Conservation (phyloP, 2,329 filamentous ascomycete species). For the Hymenoscyphus fructigenus region DNA sequence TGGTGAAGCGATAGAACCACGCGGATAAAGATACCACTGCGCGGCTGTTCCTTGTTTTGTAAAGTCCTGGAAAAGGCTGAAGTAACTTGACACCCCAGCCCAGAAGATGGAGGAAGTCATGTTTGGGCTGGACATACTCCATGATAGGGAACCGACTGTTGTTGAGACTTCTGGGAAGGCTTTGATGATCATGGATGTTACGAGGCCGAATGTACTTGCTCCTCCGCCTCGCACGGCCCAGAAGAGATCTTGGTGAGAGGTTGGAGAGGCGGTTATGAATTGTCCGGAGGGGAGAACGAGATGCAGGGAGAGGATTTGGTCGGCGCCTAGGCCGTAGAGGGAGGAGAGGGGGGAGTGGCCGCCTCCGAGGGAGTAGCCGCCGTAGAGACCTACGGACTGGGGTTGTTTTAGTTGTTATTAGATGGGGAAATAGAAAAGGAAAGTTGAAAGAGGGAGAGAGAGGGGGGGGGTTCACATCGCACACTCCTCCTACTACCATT, state of each 20-base stretch:
- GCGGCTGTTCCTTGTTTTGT: slow-evolving; percentile 34
- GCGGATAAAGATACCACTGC: slow-evolving; percentile 31
- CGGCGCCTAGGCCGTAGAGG: slow-evolving; percentile 21
- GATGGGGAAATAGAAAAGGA: background rate
- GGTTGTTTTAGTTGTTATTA: background rate
- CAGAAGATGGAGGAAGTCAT: slow-evolving; percentile 41
- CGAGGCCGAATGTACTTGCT: slow-evolving; percentile 20
- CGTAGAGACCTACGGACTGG: slow-evolving; percentile 21
- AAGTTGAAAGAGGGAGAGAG: background rate
- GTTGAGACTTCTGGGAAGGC: slow-evolving; percentile 45
- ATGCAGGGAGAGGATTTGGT: slow-evolving; percentile 18
- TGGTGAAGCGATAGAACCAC: slow-evolving; percentile 2
- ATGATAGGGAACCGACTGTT: slow-evolving; percentile 35
- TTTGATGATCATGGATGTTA: slow-evolving; percentile 50
- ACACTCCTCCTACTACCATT: slow-evolving; percentile 12
- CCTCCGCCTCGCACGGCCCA: slow-evolving; percentile 33
- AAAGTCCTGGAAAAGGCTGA: slow-evolving; percentile 36
- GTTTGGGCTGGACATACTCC: slow-evolving; percentile 38
- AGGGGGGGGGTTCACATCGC: background rate
- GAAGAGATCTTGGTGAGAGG: slow-evolving; percentile 31
- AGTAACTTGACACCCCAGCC: slow-evolving; percentile 51
- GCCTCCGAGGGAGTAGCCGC: slow-evolving; percentile 23
- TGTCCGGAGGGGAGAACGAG: slow-evolving; percentile 22
- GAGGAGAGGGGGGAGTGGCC: slow-evolving; percentile 18
- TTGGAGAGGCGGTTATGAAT: slow-evolving; percentile 25